Evolutionary conservation across 208 protist genomes (phyloP).

Genomic region (Porcisia hertigi): DNA sequence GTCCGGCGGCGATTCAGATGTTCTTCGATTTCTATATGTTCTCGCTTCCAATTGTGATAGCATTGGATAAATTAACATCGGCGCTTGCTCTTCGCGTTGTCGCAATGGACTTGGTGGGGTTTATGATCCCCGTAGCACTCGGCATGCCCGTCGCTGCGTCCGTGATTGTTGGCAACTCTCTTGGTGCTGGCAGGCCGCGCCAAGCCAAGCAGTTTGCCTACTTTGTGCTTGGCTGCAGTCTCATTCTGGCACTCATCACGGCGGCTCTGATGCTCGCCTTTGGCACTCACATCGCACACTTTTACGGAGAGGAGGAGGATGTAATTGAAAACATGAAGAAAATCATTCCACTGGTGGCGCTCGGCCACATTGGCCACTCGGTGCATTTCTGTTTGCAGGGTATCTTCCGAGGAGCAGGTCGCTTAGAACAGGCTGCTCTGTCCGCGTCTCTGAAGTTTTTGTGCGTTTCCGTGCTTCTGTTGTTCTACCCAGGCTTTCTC

Average conservation of each 20-base stretch:
- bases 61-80: constrained; percentile 37
- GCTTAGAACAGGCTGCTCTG: constrained; percentile 45
- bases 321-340: constrained; percentile 35
- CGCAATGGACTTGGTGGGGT: constrained; percentile 51
- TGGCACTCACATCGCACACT: constrained; percentile 48
- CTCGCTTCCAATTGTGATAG: constrained; percentile 63
- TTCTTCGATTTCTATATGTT: constrained; percentile 85
- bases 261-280: constrained; percentile 47
- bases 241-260: constrained; percentile 40
- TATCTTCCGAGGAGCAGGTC: constrained; percentile 62
- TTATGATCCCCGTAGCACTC: constrained; percentile 65
- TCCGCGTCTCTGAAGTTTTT: constrained; percentile 63
- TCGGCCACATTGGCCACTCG: constrained; percentile 63
- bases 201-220: constrained; percentile 54
- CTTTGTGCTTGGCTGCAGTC: constrained; percentile 57
- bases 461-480: constrained; percentile 63
- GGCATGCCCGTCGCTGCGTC: constrained; percentile 66
- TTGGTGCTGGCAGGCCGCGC: constrained; percentile 41
- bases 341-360: constrained; percentile 56
- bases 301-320: constrained; percentile 48
- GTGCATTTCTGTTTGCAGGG: constrained; percentile 72
- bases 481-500: constrained; percentile 51
- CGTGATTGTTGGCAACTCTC: constrained; percentile 66
- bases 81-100: constrained; percentile 63
- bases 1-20: constrained; percentile 56